Conservation (phyloP, 73 alveolate genomes). For the Paraurostyla sp. region DNA sequence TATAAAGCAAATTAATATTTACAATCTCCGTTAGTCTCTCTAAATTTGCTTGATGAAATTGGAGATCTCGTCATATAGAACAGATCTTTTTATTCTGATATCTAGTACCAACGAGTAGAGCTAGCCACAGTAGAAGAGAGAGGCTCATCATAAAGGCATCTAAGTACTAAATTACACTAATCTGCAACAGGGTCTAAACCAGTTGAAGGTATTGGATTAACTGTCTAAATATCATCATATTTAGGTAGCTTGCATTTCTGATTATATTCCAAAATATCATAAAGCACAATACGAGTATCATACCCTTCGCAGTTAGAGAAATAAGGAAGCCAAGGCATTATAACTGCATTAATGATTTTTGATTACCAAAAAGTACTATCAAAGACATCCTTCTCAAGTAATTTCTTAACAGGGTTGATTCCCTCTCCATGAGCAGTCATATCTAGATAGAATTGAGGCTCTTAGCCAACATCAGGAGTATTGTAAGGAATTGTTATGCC, state of each 20-base stretch:
- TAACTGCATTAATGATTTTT: constrained; percentile 54
- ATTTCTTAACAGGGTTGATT: constrained; percentile 51
- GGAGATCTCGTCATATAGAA: constrained; percentile 71
- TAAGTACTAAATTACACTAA: constrained; percentile 54
- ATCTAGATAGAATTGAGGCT: constrained; percentile 63
- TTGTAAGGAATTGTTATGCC: constrained; percentile 77
- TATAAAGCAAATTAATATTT: neutral
- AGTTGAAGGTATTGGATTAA: constrained; percentile 75
- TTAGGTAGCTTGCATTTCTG: constrained; percentile 60
- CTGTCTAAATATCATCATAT: constrained; percentile 47
- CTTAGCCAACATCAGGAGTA: constrained; percentile 63
- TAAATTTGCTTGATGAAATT: neutral
- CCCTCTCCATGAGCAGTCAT: constrained; percentile 54
- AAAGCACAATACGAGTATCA: constrained; percentile 63
- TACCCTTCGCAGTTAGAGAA: constrained; percentile 79
- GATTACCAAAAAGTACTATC: constrained; percentile 78
- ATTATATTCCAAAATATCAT: constrained; percentile 69
- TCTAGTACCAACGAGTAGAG: constrained; percentile 76
- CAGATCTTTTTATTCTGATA: constrained; percentile 51
- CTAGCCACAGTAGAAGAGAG: constrained; percentile 49
- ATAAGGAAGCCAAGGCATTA: constrained; percentile 81
- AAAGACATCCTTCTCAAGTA: constrained; percentile 68
- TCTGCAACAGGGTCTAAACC: constrained; percentile 80
- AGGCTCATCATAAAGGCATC: constrained; percentile 77
- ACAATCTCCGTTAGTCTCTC: constrained; percentile 19